These are phyloP conservation scores for Hanseniaspora osmophila DNA, from an alignment of 805 yeast genomes.

Conservation along the genomic window DNA sequence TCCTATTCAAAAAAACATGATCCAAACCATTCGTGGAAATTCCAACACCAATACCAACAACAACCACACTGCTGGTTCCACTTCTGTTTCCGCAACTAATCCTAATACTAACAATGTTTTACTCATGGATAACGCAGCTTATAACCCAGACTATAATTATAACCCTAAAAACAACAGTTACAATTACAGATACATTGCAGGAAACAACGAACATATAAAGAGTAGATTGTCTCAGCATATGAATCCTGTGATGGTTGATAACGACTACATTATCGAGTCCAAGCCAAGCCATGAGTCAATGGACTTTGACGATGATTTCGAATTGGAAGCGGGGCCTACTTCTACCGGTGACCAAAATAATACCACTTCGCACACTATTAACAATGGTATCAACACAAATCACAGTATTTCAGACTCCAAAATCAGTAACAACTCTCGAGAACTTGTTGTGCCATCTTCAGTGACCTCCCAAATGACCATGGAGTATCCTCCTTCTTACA, in stretches of 20 bases:
- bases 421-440: not conserved
- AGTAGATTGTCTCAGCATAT: not conserved
- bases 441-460: not conserved
- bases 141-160: not conserved
- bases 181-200: not conserved
- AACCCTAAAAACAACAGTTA: not conserved
- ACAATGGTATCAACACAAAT: too few relatives aligned
- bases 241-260: not conserved
- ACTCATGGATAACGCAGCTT: not conserved
- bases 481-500: slow-evolving; percentile 1
- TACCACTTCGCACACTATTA: too few relatives aligned
- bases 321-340: too few relatives aligned
- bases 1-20: slow-evolving; percentile 1
- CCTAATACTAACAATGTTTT: not conserved
- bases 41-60: not conserved
- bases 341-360: too few relatives aligned
- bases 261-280: too few relatives aligned
- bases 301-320: too few relatives aligned
- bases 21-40: not conserved
- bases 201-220: not conserved
- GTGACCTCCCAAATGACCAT: not conserved
- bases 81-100: not conserved
- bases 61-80: not conserved
- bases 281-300: too few relatives aligned
- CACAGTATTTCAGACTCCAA: not conserved